Evolutionary conservation across 2,329 filamentous ascomycete species (phyloP).

Genomic region (Penicillium sp.): DNA sequence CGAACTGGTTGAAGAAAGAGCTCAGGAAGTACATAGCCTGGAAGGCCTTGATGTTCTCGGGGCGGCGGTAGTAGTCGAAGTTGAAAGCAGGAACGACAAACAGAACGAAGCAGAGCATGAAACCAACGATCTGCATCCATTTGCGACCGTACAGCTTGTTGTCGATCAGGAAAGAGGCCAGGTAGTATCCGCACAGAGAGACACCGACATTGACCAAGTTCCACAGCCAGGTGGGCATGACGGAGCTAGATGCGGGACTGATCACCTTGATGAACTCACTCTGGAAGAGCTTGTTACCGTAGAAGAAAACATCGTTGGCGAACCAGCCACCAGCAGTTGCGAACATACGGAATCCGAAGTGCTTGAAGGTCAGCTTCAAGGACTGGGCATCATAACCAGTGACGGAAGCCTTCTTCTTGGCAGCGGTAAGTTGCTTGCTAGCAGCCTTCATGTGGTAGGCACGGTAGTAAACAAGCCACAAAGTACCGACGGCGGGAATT

Average conservation of each 20-base stretch:
- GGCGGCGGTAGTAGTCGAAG: conserved; percentile 75
- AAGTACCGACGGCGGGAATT: conserved; percentile 81
- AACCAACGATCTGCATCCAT: conserved; percentile 93
- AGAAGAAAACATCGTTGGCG: conserved; percentile 97
- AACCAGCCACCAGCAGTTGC: conserved; percentile 91
- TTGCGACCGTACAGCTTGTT: conserved; percentile 96
- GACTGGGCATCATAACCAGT: conserved; percentile 92
- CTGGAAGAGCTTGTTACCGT: conserved; percentile 98
- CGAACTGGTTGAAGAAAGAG: conserved; percentile 99
- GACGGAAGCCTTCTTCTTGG: conserved; percentile 82
- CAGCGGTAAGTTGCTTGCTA: conserved; percentile 73
- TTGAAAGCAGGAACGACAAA: conserved; percentile 90
- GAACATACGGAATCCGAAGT: conserved; percentile 82
- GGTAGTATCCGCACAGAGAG: conserved; percentile 82
- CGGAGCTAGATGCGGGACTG: conserved; percentile 63
- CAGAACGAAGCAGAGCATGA: conserved; percentile 88
- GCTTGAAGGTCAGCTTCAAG: conserved; percentile 70
- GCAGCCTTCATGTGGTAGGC: conserved; percentile 90
- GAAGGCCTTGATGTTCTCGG: conserved; percentile 76
- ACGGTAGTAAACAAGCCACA: conserved; percentile 96
- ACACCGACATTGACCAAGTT: conserved; percentile 89
- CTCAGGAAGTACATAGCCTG: conserved; percentile 98
- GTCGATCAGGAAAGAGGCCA: conserved; percentile 84
- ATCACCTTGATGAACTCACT: conserved; percentile 83
- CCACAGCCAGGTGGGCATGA: conserved; percentile 88